Conservation (phyloP, 768 basidiomycete genomes). For the Gloeophyllum trabeum region DNA sequence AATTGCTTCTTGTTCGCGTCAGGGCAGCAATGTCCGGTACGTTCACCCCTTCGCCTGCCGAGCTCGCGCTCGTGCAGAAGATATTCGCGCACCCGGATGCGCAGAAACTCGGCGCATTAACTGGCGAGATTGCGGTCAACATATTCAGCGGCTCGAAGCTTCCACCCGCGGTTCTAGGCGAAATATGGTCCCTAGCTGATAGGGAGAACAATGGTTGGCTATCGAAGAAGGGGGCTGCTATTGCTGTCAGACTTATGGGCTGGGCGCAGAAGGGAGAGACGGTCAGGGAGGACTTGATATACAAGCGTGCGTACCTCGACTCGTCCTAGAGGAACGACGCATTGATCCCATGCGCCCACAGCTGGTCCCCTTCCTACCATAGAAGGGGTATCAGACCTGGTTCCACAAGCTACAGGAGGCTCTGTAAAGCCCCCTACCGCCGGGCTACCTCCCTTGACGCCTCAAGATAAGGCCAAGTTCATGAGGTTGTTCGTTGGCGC, state of each 20-base stretch:
- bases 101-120: constrained; percentile 73
- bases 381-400: constrained; percentile 44
- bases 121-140: constrained; percentile 84
- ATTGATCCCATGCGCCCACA: constrained; percentile 20
- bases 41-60: constrained; percentile 34
- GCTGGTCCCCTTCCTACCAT: constrained; percentile 81
- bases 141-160: constrained; percentile 81
- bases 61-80: constrained; percentile 52
- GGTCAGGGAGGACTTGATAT: constrained; percentile 46
- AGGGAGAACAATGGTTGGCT: constrained; percentile 91
- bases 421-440: constrained; percentile 37
- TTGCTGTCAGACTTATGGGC: constrained; percentile 85
- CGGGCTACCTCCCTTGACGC: constrained; percentile 27
- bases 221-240: constrained; percentile 76
- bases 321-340: constrained; percentile 5
- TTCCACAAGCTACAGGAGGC: constrained; percentile 34
- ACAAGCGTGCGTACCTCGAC: constrained; percentile 52
- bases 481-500: constrained; percentile 62
- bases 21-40: constrained; percentile 27
- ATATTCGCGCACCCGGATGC: constrained; percentile 68
- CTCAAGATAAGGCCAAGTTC: constrained; percentile 82
- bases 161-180: constrained; percentile 66
- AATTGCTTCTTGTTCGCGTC: too few species aligned
- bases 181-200: constrained; percentile 92
- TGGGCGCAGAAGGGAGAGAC: constrained; percentile 85